Conservation (phyloP, 306 rosid genomes). For the Gastrolobium villosum region DNA sequence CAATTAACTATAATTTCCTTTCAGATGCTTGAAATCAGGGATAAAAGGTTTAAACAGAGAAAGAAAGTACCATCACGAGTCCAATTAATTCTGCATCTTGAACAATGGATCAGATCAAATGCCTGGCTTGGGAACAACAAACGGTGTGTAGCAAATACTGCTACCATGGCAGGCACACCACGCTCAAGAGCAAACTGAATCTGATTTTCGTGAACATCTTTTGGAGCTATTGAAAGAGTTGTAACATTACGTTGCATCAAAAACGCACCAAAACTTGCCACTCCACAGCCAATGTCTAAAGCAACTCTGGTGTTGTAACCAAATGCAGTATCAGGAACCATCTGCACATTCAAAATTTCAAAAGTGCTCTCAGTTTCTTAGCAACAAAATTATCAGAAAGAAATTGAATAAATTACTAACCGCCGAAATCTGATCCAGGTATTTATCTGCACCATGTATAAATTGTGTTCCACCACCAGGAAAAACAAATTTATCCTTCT, state of each 20-base stretch:
- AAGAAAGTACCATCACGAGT: constrained; percentile 76
- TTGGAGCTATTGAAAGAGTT: constrained; percentile 83
- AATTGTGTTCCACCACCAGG: constrained; percentile 90
- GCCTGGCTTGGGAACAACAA: constrained; percentile 89
- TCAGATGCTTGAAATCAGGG: constrained; percentile 34
- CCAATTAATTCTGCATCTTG: constrained; percentile 90
- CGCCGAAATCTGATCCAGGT: constrained; percentile 81
- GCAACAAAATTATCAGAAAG: constrained; percentile 7
- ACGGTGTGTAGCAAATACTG: constrained; percentile 74
- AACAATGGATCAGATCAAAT: constrained; percentile 93
- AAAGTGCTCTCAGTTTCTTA: constrained; percentile 18
- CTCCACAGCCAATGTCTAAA: constrained; percentile 90
- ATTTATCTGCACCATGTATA: constrained; percentile 80
- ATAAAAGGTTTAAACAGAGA: constrained; percentile 21
- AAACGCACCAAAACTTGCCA: constrained; percentile 93
- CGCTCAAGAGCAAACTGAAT: constrained; percentile 97
- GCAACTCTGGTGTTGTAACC: constrained; percentile 75
- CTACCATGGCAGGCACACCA: constrained; percentile 90
- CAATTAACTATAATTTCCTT: constrained; percentile 3
- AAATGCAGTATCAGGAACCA: constrained; percentile 87
- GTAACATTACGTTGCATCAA: constrained; percentile 76
- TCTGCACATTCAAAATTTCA: constrained; percentile 57
- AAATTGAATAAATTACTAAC: constrained; percentile 52
- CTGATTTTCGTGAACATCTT: constrained; percentile 89
- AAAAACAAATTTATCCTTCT: constrained; percentile 72